Conservation (phyloP, 345 rosid genomes). For the Erucastrum elatum region DNA sequence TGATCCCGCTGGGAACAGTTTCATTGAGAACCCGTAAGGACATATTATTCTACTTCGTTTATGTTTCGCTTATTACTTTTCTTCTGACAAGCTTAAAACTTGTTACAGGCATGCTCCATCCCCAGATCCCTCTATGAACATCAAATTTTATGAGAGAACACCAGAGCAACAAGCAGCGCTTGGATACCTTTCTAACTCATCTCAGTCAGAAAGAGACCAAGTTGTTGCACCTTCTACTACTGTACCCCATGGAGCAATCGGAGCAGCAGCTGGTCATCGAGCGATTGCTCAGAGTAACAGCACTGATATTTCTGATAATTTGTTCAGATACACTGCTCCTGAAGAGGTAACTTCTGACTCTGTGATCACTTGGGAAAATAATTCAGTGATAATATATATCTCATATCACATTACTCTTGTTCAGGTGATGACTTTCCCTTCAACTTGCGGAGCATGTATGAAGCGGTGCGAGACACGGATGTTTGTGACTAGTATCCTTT, state of each 20-base stretch:
- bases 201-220: slow-evolving; percentile 44
- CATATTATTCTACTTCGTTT: background rate
- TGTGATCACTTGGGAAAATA: background rate
- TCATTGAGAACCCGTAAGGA: slow-evolving; percentile 92
- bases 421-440: slow-evolving; percentile 54
- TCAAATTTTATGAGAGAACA: slow-evolving; percentile 86
- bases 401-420: background rate
- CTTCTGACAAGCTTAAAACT: slow-evolving; percentile 10
- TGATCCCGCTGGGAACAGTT: slow-evolving; percentile 97
- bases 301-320: slow-evolving; percentile 73
- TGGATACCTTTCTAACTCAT: slow-evolving; percentile 64
- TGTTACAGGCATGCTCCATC: slow-evolving; percentile 75
- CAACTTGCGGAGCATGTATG: slow-evolving; percentile 51
- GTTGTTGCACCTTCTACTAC: slow-evolving; percentile 37
- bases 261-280: slow-evolving; percentile 81
- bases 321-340: slow-evolving; percentile 79
- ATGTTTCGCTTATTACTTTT: background rate
- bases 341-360: slow-evolving; percentile 62
- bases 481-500: slow-evolving; percentile 56
- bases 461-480: slow-evolving; percentile 48
- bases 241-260: slow-evolving; percentile 78
- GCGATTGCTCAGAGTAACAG: slow-evolving; percentile 88
- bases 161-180: slow-evolving; percentile 77
- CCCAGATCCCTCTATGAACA: slow-evolving; percentile 65
- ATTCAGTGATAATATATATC: background rate